Evolutionary conservation across 257 asterid genomes (phyloP), one percentile per base, ranked within the genome.

Genomic region (Rubia yunnanensis): DNA sequence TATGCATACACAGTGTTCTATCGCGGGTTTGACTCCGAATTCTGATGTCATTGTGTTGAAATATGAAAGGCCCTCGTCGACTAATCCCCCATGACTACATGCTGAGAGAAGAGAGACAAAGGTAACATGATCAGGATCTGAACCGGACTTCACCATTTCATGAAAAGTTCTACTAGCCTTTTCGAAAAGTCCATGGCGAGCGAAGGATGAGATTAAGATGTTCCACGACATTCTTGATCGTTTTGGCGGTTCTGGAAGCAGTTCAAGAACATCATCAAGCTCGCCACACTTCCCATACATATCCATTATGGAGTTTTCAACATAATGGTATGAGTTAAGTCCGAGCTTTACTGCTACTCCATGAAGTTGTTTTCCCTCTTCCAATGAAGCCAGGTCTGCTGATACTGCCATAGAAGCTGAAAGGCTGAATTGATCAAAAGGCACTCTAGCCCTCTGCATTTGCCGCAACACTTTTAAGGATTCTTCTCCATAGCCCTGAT

Each of bases 201-300:
- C 61, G 54, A 80, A 88, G 24, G 92, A 79, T 22, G 97, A 91
- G 74, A 91, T 71, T 32, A 84, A 60, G 57, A 88, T 80, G 56
- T 91, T 91, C 97, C 97, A 91, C 4, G 92, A 83, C 56, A 88
- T 73, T 68, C 81, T 63, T 23, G 92, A 70, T 30, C 89, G 78
- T 36, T 50, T 36, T 68, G 67, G 76, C 26, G 96, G 87, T 63
- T 83, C 84, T 9, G 95, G 91, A 44, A 83, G 77, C 70, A 88
- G 72, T 72, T 84, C 76, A 65, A 88, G 69, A 32, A 88, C 84
- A 80, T 86, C 79, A 31, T 54, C 70, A 30, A 88, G 84, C 64
- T 84, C 91, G 31, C 96, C 96, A 61, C 96, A 91, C 67, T 91
- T 91, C 35, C 96, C 97, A 39, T 91, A 91, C 97, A 88, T 91